Evolutionary conservation across 208 protist genomes (phyloP).

Genomic region (Crithidia thermophila): DNA sequence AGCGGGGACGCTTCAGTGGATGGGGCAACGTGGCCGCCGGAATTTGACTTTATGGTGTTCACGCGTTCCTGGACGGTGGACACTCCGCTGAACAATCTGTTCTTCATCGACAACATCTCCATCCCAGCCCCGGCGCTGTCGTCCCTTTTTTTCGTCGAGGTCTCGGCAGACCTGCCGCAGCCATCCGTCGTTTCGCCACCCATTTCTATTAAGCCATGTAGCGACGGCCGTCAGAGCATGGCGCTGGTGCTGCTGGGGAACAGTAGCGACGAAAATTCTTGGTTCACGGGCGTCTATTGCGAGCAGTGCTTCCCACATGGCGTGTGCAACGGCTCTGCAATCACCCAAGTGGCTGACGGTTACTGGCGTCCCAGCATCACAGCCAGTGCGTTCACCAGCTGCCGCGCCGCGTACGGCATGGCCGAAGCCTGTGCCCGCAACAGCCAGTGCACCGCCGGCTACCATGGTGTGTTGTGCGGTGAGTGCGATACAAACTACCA

Average conservation of each 20-base stretch:
- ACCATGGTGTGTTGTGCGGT: conserved; percentile 35
- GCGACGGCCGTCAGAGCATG: conserved; percentile 12
- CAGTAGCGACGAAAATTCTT: no score
- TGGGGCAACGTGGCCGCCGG: neutral
- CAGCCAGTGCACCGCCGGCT: conserved; percentile 37
- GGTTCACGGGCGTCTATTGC: conserved; percentile 22
- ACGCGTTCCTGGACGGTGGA: conserved; percentile 18
- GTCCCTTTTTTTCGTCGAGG: conserved; percentile 21
- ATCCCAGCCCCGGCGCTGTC: conserved; percentile 12
- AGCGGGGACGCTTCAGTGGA: neutral
- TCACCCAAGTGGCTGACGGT: conserved; percentile 23
- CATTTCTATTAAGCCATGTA: conserved; percentile 29
- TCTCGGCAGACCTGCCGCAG: conserved; percentile 16
- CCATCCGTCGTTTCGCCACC: conserved; percentile 5
- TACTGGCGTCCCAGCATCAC: conserved; percentile 37
- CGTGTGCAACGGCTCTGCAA: conserved; percentile 39
- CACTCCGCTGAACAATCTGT: conserved; percentile 28
- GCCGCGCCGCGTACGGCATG: conserved; percentile 26
- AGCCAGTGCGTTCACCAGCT: conserved; percentile 25
- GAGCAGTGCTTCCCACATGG: conserved; percentile 33
- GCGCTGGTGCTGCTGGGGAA: neutral
- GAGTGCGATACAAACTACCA: conserved; percentile 29
- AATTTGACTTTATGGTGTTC: neutral
- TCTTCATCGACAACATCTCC: conserved; percentile 36
- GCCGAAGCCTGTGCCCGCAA: conserved; percentile 28